Base-by-base conservation (phyloP, 1,284 basidiomycete species). In the Exobasidium rhododendri region DNA sequence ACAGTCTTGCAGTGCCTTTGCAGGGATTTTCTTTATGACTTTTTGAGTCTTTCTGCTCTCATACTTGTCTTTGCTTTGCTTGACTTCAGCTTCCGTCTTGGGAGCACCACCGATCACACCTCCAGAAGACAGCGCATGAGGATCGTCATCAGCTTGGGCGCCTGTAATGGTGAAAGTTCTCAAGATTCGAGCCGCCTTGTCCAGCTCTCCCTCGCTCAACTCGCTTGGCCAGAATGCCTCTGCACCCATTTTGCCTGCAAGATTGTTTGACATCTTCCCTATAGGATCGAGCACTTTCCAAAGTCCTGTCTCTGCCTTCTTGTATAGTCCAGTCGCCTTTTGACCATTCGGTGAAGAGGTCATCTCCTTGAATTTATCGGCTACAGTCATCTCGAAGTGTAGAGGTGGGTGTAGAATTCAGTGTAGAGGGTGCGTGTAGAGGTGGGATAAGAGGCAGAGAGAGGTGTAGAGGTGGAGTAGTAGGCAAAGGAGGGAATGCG, bases 21-120 rank as follows among this genome's bases (percentile, higher is more conserved):
- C 62, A 35, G 79, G 75, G 24, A 81, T 80, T 64, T 71, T 80
- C 53, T 71, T 69, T 22, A 78, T 61, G 4, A 80, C 71, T 45
- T 67, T 69, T 52, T 80, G 78, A 20, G 71, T 76, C 70, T 80
- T 80, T 20, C 68, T 61, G 7, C 44, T 32, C 17, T 72, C 73
- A 61, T 76, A 73, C 49, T 73, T 66, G 62, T 75, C 58, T 17
- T 35, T 50, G 6, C 13, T 50, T 10, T 26, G 3, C n/a, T 45
- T 50, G n/a, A 58, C 32, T 40, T 35, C 32, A 17, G 31, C 22
- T 44, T 35, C n/a, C 14, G 52, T 40, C 28, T 35, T 55, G 22
- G n/a, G 32, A 32, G 30, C 4, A 43, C 58, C 70, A 2, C 59
- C 72, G 10, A 60, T 59, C 31, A 61, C 60, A 62, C 45, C 60